Conservation (phyloP, 2,329 filamentous ascomycete species). For the Dryadomyces sulphureus region DNA sequence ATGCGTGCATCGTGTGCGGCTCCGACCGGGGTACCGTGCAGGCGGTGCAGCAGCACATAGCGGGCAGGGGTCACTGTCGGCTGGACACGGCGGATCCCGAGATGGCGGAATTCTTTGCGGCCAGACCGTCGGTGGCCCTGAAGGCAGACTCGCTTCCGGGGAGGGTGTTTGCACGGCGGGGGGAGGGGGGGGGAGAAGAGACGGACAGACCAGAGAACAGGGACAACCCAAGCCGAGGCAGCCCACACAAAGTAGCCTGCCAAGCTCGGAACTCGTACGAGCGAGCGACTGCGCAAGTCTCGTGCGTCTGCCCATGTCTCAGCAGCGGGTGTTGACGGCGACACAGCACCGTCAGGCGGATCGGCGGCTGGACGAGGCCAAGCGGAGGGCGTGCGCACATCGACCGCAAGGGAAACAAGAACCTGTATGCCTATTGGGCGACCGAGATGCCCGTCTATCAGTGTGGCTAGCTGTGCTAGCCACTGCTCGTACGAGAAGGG, state of each 20-base stretch:
- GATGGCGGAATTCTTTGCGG: conserved; percentile 25
- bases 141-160: background rate
- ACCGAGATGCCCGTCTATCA: conserved; percentile 19
- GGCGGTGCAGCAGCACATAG: conserved; percentile 36
- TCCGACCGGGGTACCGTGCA: conserved; percentile 24
- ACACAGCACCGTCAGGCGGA: conserved; percentile 1
- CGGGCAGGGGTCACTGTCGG: conserved; percentile 30
- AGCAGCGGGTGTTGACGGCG: conserved; percentile 10
- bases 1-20: conserved; percentile 36
- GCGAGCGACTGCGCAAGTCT: background rate
- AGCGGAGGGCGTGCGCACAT: conserved; percentile 11
- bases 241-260: background rate
- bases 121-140: background rate
- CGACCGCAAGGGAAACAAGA: conserved; percentile 20
- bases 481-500: too few species aligned
- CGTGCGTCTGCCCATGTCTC: background rate
- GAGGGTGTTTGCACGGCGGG: background rate
- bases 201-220: too few species aligned
- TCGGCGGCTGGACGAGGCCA: background rate
- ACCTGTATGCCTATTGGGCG: conserved; percentile 19
- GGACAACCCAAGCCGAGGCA: too few species aligned
- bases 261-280: background rate
- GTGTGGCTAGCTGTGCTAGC: conserved; percentile 12
- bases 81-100: conserved; percentile 23
- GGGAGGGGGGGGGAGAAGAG: background rate